A percentile compares a stretch with the other conserved stretches of the same genome.
These are phyloP conservation scores for Aspergillus calidoustus DNA, from an alignment of 2,329 filamentous ascomycete genomes.

Conservation along the genomic window DNA sequence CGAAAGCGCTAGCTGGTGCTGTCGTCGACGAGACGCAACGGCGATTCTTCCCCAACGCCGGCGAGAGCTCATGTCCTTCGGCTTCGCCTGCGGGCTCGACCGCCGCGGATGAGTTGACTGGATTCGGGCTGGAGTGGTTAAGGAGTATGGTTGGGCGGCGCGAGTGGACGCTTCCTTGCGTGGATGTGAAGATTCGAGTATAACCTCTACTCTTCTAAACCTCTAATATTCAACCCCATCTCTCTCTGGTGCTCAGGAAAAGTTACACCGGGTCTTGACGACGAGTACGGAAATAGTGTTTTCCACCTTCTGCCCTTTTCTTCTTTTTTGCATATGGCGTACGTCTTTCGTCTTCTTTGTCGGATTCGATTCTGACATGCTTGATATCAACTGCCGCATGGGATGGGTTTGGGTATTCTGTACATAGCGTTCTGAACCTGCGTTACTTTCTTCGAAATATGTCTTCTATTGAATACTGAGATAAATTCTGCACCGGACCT, in stretches of 20 bases:
- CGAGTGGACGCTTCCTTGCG: constrained; percentile 89
- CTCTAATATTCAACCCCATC: background rate
- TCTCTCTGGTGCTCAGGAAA: background rate
- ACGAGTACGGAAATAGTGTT: background rate
- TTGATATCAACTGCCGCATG: background rate
- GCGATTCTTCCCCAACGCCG: constrained; percentile 34
- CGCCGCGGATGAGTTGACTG: constrained; percentile 68
- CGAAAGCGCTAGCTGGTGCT: constrained; percentile 67
- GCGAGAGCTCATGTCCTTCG: constrained; percentile 9
- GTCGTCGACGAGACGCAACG: constrained; percentile 65
- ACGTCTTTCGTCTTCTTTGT: background rate
- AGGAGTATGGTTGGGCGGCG: constrained; percentile 77
- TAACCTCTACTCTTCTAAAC: constrained; percentile 43
- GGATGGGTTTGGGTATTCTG: background rate
- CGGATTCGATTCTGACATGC: background rate
- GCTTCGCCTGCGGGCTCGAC: constrained; percentile 25
- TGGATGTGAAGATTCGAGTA: constrained; percentile 83
- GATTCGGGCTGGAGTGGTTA: constrained; percentile 83
- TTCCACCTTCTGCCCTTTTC: background rate
- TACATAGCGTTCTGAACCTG: background rate
- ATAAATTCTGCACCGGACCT: background rate
- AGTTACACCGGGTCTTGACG: background rate
- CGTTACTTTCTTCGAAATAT: background rate
- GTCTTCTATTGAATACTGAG: background rate
- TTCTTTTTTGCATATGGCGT: constrained; percentile 7